phyloP scores from a whole-genome alignment of 192 early-diverging fungal species.

The Haplosporangium gracile region DNA sequence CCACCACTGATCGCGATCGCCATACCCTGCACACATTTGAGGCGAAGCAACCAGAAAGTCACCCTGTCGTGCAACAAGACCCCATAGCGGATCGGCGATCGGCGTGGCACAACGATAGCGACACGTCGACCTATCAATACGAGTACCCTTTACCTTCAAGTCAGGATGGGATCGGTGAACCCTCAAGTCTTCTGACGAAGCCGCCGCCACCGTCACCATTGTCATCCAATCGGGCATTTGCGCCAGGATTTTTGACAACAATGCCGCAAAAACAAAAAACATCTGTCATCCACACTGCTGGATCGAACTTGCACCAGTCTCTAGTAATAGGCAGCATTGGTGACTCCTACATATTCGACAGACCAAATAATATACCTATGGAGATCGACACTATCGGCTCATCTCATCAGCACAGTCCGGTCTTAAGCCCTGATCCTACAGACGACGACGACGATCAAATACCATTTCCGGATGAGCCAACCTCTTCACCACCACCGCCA shows the following conservation, averaged over 20 bases:
- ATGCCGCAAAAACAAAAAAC: neutral
- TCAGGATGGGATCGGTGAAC: neutral
- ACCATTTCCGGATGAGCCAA: neutral
- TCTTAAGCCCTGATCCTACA: too few relatives aligned
- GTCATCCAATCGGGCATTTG: neutral
- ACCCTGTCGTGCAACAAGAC: neutral
- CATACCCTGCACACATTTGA: neutral
- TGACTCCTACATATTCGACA: neutral
- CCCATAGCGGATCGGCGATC: neutral
- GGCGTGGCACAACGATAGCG: neutral
- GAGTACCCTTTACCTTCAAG: neutral
- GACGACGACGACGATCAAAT: neutral
- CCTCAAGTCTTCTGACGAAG: neutral
- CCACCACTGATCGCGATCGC: neutral
- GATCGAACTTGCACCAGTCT: neutral
- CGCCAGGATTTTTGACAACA: neutral
- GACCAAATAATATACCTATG: neutral
- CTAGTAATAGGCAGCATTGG: neutral
- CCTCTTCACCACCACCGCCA: neutral
- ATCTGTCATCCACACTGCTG: neutral
- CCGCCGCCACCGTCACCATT: neutral
- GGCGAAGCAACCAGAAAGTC: neutral
- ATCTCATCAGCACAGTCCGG: neutral
- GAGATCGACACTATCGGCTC: neutral
- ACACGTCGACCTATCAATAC: neutral